These are phyloP conservation scores for Plasmodium vivax DNA, from an alignment of 169 alveolate genomes.

Conservation along the genomic window DNA sequence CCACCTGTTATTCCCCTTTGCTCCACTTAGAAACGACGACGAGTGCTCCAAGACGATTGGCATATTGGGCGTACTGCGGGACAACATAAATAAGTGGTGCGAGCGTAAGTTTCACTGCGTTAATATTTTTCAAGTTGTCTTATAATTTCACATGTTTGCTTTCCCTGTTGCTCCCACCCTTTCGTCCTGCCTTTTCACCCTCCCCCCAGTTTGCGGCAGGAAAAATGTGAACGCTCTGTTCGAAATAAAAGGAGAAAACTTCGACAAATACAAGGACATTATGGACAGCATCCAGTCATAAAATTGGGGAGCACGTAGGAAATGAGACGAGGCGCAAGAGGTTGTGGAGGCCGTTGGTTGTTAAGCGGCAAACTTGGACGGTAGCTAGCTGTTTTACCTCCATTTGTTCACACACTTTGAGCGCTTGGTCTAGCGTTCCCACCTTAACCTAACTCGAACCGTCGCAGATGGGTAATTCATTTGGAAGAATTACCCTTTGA, in stretches of 20 bases:
- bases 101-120: slow-evolving; percentile 27
- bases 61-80: slow-evolving; percentile 62
- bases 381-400: background rate
- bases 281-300: slow-evolving; percentile 58
- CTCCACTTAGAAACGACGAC: slow-evolving; percentile 54
- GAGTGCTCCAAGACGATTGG: slow-evolving; percentile 74
- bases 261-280: slow-evolving; percentile 49
- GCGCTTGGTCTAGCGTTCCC: background rate
- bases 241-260: slow-evolving; percentile 69
- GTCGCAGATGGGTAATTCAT: background rate
- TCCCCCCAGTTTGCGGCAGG: slow-evolving; percentile 58
- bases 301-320: background rate
- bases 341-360: background rate
- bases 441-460: background rate
- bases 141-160: background rate
- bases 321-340: background rate
- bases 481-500: background rate
- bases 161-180: background rate
- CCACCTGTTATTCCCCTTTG: background rate
- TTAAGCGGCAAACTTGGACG: background rate
- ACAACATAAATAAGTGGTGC: slow-evolving; percentile 74
- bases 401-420: background rate
- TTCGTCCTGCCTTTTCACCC: background rate
- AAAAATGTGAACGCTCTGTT: slow-evolving; percentile 69
- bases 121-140: background rate